Conservation (phyloP, 2,329 filamentous ascomycete genomes). For the Eutypella sp. region DNA sequence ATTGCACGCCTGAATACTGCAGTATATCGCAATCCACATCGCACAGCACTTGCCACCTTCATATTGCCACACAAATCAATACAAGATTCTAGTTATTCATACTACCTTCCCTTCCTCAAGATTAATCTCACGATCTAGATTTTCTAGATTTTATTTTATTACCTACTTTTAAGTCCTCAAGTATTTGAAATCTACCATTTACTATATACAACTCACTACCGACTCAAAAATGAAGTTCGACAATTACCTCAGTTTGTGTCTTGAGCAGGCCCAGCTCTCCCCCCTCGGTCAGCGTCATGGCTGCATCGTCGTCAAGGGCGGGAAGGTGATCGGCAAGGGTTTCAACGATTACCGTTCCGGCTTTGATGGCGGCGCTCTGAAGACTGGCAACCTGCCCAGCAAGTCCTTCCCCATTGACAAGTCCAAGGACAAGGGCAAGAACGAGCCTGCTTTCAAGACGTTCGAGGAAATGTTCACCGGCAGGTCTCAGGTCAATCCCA, state of each 20-base stretch:
- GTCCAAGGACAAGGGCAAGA: conserved; percentile 29
- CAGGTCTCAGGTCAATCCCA: conserved; percentile 30
- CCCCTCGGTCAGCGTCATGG: conserved; percentile 47
- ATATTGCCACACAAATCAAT: too few relatives aligned
- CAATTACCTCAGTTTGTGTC: conserved; percentile 44
- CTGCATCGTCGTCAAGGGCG: conserved; percentile 45
- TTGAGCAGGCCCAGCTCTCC: conserved; percentile 45
- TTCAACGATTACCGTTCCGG: conserved; percentile 46
- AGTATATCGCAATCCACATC: too few relatives aligned
- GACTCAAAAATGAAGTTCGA: conserved; percentile 30
- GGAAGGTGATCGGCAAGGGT: conserved; percentile 47
- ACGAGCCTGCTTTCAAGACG: conserved; percentile 16
- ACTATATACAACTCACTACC: too few relatives aligned
- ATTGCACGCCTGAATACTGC: too few relatives aligned
- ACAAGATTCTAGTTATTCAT: too few relatives aligned
- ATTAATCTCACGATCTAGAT: too few relatives aligned
- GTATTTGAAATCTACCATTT: too few relatives aligned
- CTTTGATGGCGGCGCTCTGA: conserved; percentile 44
- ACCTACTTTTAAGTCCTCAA: too few relatives aligned
- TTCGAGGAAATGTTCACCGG: conserved; percentile 37
- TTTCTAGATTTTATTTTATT: too few relatives aligned
- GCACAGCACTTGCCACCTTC: too few relatives aligned
- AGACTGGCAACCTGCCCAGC: conserved; percentile 37
- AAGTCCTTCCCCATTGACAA: conserved; percentile 30
- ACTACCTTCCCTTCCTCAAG: too few relatives aligned